phyloP scores from a whole-genome alignment of 441 rosid genomes.

The Aquilaria agallochum region DNA sequence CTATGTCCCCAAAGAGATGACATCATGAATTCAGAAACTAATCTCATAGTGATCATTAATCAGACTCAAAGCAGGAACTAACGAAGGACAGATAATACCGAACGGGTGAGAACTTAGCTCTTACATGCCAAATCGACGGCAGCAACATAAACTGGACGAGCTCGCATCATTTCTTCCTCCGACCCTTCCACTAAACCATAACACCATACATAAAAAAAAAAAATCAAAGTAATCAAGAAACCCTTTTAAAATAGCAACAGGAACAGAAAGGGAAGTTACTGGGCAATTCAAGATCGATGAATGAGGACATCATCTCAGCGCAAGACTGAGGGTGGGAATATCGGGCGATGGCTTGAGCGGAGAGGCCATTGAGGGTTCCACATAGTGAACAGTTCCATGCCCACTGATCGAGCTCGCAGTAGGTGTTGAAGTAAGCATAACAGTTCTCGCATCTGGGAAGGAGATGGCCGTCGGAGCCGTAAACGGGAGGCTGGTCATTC shows the following conservation, averaged over 20 bases:
- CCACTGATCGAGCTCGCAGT: slow-evolving; percentile 95
- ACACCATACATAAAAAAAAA: slow-evolving; percentile 1
- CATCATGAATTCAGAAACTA: too few species aligned
- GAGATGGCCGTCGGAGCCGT: slow-evolving; percentile 76
- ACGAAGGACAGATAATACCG: slow-evolving; percentile 9
- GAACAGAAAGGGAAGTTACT: slow-evolving; percentile 27
- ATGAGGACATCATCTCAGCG: slow-evolving; percentile 86
- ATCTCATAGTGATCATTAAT: too few species aligned
- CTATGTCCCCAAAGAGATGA: too few species aligned
- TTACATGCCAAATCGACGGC: slow-evolving; percentile 91
- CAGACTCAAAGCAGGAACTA: background rate
- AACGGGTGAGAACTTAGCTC: slow-evolving; percentile 8
- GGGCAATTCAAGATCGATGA: slow-evolving; percentile 89
- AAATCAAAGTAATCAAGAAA: background rate
- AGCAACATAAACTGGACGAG: slow-evolving; percentile 90
- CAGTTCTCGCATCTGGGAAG: slow-evolving; percentile 96
- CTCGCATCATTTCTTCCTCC: slow-evolving; percentile 71
- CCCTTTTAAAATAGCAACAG: background rate
- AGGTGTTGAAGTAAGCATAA: slow-evolving; percentile 90
- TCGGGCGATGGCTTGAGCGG: slow-evolving; percentile 69
- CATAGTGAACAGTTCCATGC: slow-evolving; percentile 93
- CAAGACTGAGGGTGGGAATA: slow-evolving; percentile 79
- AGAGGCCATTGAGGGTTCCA: slow-evolving; percentile 85
- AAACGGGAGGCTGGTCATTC: slow-evolving; percentile 64
- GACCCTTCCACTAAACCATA: slow-evolving; percentile 56